phyloP scores from a whole-genome alignment of 345 rosid genomes.

The Acer saccharum region DNA sequence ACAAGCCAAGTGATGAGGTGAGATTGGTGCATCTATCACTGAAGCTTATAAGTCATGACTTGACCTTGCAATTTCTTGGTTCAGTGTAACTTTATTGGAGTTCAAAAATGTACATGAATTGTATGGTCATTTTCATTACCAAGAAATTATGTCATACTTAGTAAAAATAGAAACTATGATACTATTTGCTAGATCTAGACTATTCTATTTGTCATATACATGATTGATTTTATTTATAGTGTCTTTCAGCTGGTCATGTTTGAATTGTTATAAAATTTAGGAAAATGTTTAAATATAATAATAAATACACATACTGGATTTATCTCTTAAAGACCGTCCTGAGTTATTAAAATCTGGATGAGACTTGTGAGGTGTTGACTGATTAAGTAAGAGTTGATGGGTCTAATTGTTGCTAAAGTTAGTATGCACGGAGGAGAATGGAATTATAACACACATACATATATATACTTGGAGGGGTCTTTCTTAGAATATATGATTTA shows the following conservation, averaged over 20 bases:
- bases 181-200: too few species aligned
- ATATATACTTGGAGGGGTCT: neutral
- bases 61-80: too few species aligned
- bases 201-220: too few species aligned
- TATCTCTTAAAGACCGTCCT: neutral
- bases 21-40: conserved; percentile 4
- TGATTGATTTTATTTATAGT: neutral
- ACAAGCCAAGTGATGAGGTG: conserved; percentile 85
- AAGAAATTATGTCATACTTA: too few species aligned
- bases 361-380: neutral
- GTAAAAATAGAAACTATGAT: too few species aligned
- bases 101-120: too few species aligned
- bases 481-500: neutral
- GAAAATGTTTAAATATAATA: neutral
- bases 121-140: too few species aligned
- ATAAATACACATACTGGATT: neutral
- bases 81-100: too few species aligned
- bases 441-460: neutral
- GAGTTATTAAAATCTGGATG: neutral
- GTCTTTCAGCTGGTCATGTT: neutral
- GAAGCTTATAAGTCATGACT: neutral
- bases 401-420: too few species aligned
- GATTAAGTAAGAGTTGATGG: neutral
- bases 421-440: neutral
- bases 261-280: neutral